A percentile compares a stretch with the other conserved stretches of the same genome.
phyloP scores from a whole-genome alignment of 2,329 filamentous ascomycete genomes.

The Samsoniella hepiali region DNA sequence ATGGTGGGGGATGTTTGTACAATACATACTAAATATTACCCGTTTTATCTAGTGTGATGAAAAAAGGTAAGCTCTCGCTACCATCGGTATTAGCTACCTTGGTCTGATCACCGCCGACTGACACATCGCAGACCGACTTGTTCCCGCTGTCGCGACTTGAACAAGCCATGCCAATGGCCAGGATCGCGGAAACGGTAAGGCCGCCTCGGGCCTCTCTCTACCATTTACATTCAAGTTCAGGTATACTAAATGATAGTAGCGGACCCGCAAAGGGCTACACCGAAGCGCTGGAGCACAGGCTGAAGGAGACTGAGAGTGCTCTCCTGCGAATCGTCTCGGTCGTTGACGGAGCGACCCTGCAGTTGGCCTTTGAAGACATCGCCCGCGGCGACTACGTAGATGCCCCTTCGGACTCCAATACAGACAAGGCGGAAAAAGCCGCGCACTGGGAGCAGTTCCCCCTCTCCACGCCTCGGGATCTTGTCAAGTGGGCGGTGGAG shows the following conservation, averaged over 20 bases:
- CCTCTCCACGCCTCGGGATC: neutral
- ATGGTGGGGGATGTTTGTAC: neutral
- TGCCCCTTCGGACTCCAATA: neutral
- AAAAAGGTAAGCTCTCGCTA: conserved; percentile 1
- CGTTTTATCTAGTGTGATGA: conserved; percentile 15
- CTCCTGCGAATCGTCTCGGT: conserved; percentile 31
- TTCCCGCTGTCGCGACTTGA: conserved; percentile 18
- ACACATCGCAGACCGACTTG: conserved; percentile 19
- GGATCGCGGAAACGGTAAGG: conserved; percentile 22
- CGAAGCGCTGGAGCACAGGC: conserved; percentile 40
- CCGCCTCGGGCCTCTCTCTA: too few relatives aligned
- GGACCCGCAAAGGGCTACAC: conserved; percentile 46
- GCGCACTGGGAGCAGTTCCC: conserved; percentile 17
- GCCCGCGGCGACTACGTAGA: neutral
- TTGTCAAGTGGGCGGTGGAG: conserved; percentile 9
- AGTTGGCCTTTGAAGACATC: conserved; percentile 15
- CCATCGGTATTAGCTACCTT: neutral
- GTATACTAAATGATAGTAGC: conserved; percentile 25
- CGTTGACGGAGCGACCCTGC: neutral
- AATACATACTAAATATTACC: neutral
- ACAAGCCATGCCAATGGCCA: conserved; percentile 21
- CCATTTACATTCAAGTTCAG: too few relatives aligned
- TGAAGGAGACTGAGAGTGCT: conserved; percentile 39
- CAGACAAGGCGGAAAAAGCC: conserved; percentile 12
- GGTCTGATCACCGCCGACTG: neutral